Evolutionary conservation across 2,329 filamentous ascomycete species (phyloP).

Genomic region (Chrysosporium queenslandicum): DNA sequence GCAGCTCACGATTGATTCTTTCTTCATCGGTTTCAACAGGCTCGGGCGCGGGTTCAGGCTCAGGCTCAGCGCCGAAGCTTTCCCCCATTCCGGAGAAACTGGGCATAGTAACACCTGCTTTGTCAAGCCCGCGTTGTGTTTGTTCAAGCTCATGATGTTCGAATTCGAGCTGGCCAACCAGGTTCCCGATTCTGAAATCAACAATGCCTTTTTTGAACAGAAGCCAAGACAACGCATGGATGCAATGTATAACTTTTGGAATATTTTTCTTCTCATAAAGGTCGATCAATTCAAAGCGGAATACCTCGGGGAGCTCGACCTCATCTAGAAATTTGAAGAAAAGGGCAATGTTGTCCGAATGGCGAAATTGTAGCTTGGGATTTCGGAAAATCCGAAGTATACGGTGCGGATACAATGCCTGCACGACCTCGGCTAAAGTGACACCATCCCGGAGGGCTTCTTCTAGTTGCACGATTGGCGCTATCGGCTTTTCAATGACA

Average conservation of each 20-base stretch:
- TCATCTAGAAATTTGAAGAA: slow-evolving; percentile 93
- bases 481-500: slow-evolving; percentile 72
- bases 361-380: slow-evolving; percentile 77
- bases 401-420: slow-evolving; percentile 69
- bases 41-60: slow-evolving; percentile 60
- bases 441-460: slow-evolving; percentile 88
- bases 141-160: slow-evolving; percentile 95
- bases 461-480: slow-evolving; percentile 86
- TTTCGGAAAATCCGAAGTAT: slow-evolving; percentile 75
- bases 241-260: slow-evolving; percentile 97
- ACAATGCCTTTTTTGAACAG: slow-evolving; percentile 90
- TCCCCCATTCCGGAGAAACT: slow-evolving; percentile 97
- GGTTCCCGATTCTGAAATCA: slow-evolving; percentile 80
- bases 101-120: slow-evolving; percentile 88
- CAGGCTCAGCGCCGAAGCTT: slow-evolving; percentile 76
- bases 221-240: slow-evolving; percentile 95
- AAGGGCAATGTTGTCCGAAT: slow-evolving; percentile 94
- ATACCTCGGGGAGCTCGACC: slow-evolving; percentile 84
- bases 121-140: slow-evolving; percentile 93
- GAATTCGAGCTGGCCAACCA: slow-evolving; percentile 93
- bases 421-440: slow-evolving; percentile 86
- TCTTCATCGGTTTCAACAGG: slow-evolving; percentile 82
- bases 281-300: slow-evolving; percentile 93
- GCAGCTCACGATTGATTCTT: slow-evolving; percentile 68
- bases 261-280: slow-evolving; percentile 99